These are phyloP conservation scores for Cucurbita pepo DNA, from an alignment of 306 rosid genomes.

Conservation along the genomic window DNA sequence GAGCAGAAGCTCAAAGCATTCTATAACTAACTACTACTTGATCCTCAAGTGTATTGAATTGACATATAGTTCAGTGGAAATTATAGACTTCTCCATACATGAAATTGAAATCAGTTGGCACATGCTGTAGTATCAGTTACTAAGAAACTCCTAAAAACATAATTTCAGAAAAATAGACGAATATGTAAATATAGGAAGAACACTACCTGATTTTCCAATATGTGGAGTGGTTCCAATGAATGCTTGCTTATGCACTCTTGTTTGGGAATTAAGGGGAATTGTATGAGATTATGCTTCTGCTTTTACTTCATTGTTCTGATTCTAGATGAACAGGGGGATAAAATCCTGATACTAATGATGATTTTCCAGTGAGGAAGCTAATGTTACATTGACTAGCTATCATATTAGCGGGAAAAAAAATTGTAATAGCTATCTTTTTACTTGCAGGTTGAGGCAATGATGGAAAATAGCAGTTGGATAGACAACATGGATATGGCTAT, in stretches of 20 bases:
- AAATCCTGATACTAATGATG: background rate
- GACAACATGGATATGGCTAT: background rate
- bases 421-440: background rate
- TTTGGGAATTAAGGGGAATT: background rate
- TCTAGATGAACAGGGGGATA: background rate
- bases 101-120: background rate
- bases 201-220: background rate
- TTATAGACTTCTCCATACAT: background rate
- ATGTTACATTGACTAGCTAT: background rate
- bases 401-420: background rate
- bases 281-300: background rate
- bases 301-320: background rate
- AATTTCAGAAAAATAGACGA: background rate
- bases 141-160: background rate
- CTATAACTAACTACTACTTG: background rate
- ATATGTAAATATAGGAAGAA: background rate
- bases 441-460: slow-evolving; percentile 12
- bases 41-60: background rate
- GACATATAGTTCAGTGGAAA: background rate
- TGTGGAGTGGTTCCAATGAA: background rate
- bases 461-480: background rate
- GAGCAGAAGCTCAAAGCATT: background rate
- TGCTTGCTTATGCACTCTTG: background rate
- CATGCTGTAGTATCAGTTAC: background rate
- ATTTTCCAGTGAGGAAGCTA: background rate